Evolutionary conservation across 1,284 basidiomycete genomes (phyloP).

Genomic region (Ganoderma lucidum): DNA sequence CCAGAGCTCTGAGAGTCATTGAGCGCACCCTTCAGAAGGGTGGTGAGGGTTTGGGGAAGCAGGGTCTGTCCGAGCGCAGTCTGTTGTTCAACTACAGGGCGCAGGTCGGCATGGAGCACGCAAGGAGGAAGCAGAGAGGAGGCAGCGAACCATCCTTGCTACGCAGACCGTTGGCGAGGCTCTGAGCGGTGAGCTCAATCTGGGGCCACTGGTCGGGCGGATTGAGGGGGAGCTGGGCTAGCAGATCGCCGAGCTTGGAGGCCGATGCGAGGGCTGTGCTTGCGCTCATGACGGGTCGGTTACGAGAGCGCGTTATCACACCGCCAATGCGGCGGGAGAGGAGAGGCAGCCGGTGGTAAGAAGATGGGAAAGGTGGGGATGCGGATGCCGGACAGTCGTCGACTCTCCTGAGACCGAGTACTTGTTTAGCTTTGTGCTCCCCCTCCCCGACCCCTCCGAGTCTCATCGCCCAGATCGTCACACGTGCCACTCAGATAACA

Average conservation of each 20-base stretch:
- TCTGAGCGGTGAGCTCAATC: slow-evolving; percentile 59
- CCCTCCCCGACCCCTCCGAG: slow-evolving; percentile 12
- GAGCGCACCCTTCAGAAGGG: slow-evolving; percentile 64
- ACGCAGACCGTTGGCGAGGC: slow-evolving; percentile 69
- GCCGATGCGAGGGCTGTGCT: slow-evolving; percentile 38
- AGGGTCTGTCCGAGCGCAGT: slow-evolving; percentile 69
- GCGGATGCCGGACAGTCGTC: slow-evolving; percentile 17
- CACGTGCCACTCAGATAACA: slow-evolving; percentile 28
- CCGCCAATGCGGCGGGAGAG: slow-evolving; percentile 10
- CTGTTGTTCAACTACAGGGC: slow-evolving; percentile 67
- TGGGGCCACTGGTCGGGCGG: slow-evolving; percentile 56
- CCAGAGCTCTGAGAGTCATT: slow-evolving; percentile 56
- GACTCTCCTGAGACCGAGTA: slow-evolving; percentile 9
- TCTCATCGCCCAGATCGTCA: slow-evolving; percentile 13
- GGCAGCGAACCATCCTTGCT: slow-evolving; percentile 50
- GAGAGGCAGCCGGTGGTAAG: slow-evolving; percentile 14
- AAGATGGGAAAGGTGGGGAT: slow-evolving; percentile 19
- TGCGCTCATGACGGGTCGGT: slow-evolving; percentile 33
- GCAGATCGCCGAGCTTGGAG: slow-evolving; percentile 43
- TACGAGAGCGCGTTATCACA: slow-evolving; percentile 9
- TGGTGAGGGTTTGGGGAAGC: slow-evolving; percentile 69
- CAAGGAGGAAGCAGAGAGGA: slow-evolving; percentile 28
- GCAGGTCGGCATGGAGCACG: slow-evolving; percentile 24
- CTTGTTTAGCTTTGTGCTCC: background rate
- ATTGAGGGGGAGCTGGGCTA: slow-evolving; percentile 43